phyloP scores from a whole-genome alignment of 768 basidiomycete genomes.

The Pulveroboletus ravenelii region DNA sequence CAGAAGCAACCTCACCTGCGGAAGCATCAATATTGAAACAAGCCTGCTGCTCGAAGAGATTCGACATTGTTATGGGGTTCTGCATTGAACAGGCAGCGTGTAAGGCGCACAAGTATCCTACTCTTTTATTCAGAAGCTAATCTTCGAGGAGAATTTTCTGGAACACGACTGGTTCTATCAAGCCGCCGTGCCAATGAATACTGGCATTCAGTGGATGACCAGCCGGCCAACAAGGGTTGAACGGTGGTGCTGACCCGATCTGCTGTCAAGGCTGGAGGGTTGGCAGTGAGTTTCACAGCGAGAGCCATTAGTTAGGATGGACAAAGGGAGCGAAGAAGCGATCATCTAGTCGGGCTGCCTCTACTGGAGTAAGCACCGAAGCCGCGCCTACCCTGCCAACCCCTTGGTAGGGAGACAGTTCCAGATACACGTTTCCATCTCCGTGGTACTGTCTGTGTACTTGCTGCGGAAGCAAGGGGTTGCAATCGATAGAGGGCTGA shows the following conservation, averaged over 20 bases:
- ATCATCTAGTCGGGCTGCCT: too few species aligned
- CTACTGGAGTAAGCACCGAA: background rate
- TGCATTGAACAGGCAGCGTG: background rate
- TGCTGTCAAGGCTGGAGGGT: background rate
- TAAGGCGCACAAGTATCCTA: background rate
- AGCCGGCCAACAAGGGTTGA: background rate
- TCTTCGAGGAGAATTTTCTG: background rate
- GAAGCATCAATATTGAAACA: background rate
- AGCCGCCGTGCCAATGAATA: background rate
- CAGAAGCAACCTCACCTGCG: too few species aligned
- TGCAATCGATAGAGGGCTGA: too few species aligned
- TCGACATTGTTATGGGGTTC: background rate
- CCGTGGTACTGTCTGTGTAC: background rate
- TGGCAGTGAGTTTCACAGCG: background rate
- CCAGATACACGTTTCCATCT: background rate
- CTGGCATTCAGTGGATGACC: too few species aligned
- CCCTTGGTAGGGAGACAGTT: background rate
- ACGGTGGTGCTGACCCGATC: too few species aligned
- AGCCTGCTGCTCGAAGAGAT: background rate
- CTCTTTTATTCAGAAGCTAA: slow-evolving; percentile 9
- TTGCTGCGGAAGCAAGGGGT: background rate
- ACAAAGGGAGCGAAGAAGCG: too few species aligned
- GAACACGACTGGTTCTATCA: background rate
- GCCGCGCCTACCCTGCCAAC: slow-evolving; percentile 4
- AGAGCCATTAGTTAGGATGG: background rate